Evolutionary conservation across 208 protist genomes (phyloP).

Genomic region (Herpetomonas muscarum): DNA sequence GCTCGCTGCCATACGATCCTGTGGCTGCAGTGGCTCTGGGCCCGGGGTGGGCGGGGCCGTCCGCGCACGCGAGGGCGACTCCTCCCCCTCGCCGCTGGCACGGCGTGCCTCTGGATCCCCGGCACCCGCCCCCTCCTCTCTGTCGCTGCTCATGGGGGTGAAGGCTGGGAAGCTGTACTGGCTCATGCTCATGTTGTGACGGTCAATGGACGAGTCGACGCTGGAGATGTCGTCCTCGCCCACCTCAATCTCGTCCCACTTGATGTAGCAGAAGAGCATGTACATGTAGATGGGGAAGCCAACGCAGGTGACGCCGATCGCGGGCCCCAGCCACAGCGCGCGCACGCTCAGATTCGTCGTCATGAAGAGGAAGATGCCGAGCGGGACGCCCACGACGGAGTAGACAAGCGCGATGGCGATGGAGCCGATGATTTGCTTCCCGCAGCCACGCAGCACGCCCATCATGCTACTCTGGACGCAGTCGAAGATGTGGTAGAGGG

Average conservation of each 20-base stretch:
- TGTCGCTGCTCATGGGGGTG: conserved; percentile 7
- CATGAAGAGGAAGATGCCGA: conserved; percentile 61
- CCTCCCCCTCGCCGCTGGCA: too few relatives aligned
- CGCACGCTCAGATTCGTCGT: conserved; percentile 45
- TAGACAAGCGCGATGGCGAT: conserved; percentile 62
- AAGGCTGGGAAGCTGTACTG: not conserved
- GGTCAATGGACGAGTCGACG: conserved; percentile 25
- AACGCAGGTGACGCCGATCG: conserved; percentile 42
- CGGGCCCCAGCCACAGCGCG: conserved; percentile 69
- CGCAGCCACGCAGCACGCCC: conserved; percentile 73
- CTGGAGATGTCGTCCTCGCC: conserved; percentile 24
- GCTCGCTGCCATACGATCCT: too few relatives aligned
- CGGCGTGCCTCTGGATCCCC: too few relatives aligned
- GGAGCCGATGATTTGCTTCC: conserved; percentile 57
- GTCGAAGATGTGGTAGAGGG: conserved; percentile 70
- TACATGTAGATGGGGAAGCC: conserved; percentile 69
- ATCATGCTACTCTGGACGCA: conserved; percentile 75
- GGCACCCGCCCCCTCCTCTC: too few relatives aligned
- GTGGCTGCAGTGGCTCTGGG: too few relatives aligned
- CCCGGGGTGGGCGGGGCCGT: too few relatives aligned
- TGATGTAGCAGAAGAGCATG: conserved; percentile 59
- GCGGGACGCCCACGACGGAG: conserved; percentile 63
- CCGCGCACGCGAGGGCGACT: too few relatives aligned
- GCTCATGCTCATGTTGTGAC: not conserved
- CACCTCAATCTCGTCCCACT: conserved; percentile 39